Evolutionary conservation across 305 asterid species (phyloP).

Genomic region (Solanum hybrid): DNA sequence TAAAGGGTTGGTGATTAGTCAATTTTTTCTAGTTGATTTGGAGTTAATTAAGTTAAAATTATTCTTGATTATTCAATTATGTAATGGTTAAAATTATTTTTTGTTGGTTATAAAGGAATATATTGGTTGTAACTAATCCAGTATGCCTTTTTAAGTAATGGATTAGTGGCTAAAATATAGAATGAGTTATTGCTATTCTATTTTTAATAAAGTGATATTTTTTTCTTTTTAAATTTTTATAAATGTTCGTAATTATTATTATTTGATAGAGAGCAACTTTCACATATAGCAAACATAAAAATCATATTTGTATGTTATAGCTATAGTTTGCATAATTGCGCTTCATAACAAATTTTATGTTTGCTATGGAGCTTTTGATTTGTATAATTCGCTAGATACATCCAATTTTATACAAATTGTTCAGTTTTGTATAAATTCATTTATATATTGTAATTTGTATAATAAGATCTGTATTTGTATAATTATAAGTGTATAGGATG

Average conservation of each 20-base stretch:
- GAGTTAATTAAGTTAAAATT: neutral
- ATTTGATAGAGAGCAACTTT: neutral
- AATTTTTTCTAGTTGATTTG: neutral
- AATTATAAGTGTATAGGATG: too few species aligned
- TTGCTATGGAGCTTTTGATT: too few species aligned
- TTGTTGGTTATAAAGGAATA: neutral
- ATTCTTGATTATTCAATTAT: slow-evolving; percentile 17
- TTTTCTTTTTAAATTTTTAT: neutral
- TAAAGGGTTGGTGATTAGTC: neutral
- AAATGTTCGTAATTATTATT: neutral
- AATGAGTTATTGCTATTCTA: neutral
- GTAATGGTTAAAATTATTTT: slow-evolving; percentile 10
- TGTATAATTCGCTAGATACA: too few species aligned
- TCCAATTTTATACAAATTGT: too few species aligned
- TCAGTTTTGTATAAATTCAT: too few species aligned
- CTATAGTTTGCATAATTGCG: too few species aligned
- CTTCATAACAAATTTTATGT: too few species aligned
- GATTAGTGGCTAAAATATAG: neutral
- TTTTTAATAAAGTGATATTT: neutral
- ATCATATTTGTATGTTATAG: too few species aligned
- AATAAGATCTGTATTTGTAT: too few species aligned
- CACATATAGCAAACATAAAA: too few species aligned
- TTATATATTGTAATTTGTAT: too few species aligned
- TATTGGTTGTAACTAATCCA: slow-evolving; percentile 17
- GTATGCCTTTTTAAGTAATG: neutral